phyloP scores from a whole-genome alignment of 2,329 filamentous ascomycete species.

The Verticillium nubilum region DNA sequence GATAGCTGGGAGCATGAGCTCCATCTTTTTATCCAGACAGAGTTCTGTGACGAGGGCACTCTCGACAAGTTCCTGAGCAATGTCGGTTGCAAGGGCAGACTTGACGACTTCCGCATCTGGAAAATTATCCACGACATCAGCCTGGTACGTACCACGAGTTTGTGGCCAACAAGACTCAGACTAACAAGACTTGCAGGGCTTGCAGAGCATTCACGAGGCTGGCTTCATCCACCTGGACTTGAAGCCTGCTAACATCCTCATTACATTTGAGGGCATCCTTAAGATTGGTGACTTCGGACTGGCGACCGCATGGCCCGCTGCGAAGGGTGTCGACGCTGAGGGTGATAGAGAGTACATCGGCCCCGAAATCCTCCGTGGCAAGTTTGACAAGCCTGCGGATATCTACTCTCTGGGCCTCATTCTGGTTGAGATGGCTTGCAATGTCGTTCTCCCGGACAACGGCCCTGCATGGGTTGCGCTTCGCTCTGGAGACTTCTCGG shows the following conservation, averaged over 20 bases:
- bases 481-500: conserved; percentile 81
- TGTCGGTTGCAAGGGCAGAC: conserved; percentile 73
- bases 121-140: conserved; percentile 88
- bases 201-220: conserved; percentile 84
- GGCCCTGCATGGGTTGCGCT: conserved; percentile 87
- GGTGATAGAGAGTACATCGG: conserved; percentile 96
- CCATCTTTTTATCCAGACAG: conserved; percentile 93
- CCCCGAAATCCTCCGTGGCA: conserved; percentile 81
- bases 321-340: conserved; percentile 76
- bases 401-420: conserved; percentile 93
- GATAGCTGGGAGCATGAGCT: conserved; percentile 83
- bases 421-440: conserved; percentile 89
- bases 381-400: conserved; percentile 86
- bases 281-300: conserved; percentile 87
- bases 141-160: conserved; percentile 52
- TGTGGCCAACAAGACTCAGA: neutral
- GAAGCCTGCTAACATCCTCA: conserved; percentile 79
- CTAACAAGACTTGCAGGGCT: conserved; percentile 52
- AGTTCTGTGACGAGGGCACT: conserved; percentile 93
- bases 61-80: conserved; percentile 80
- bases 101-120: conserved; percentile 98
- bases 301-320: conserved; percentile 73
- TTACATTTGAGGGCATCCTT: conserved; percentile 73
- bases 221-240: conserved; percentile 82
- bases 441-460: conserved; percentile 90